Percentiles rank a stretch among this genome's conserved stretches.
phyloP scores from a whole-genome alignment of 2,329 filamentous ascomycete species.

The Cladobotryum mycophilum region DNA sequence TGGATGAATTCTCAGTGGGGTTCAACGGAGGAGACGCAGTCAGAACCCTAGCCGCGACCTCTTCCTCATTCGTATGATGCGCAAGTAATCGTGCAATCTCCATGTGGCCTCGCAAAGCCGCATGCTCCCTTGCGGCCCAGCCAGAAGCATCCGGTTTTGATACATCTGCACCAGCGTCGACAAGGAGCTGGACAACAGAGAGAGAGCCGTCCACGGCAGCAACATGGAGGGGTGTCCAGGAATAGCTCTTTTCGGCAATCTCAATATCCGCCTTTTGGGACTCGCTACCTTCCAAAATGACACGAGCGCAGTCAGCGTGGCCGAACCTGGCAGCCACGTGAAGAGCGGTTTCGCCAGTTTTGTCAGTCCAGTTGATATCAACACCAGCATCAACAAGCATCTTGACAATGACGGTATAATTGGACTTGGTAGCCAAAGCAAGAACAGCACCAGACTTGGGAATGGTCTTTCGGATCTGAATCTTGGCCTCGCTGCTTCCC shows the following conservation, averaged over 20 bases:
- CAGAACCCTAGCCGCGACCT: slow-evolving; percentile 21
- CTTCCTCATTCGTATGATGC: slow-evolving; percentile 35
- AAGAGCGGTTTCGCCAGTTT: slow-evolving; percentile 82
- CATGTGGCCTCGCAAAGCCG: slow-evolving; percentile 82
- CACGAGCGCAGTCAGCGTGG: slow-evolving; percentile 70
- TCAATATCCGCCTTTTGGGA: slow-evolving; percentile 71
- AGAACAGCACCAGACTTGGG: slow-evolving; percentile 84
- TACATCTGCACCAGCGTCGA: slow-evolving; percentile 71
- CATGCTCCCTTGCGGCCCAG: slow-evolving; percentile 92
- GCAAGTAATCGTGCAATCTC: slow-evolving; percentile 67
- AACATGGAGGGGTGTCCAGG: slow-evolving; percentile 93
- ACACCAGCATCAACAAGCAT: slow-evolving; percentile 85
- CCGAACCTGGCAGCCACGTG: slow-evolving; percentile 89
- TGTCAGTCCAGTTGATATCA: slow-evolving; percentile 89
- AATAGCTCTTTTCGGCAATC: slow-evolving; percentile 73
- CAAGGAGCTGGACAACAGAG: slow-evolving; percentile 66
- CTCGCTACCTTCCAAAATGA: slow-evolving; percentile 64
- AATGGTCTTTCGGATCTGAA: slow-evolving; percentile 60
- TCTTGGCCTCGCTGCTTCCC: slow-evolving; percentile 55
- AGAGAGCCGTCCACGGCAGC: slow-evolving; percentile 84
- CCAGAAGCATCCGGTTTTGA: slow-evolving; percentile 76
- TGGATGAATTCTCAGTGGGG: slow-evolving; percentile 51
- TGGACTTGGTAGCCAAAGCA: slow-evolving; percentile 79
- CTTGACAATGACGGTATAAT: slow-evolving; percentile 77
- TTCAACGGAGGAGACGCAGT: slow-evolving; percentile 13